A percentile compares a stretch with the other conserved stretches of the same genome.
These are phyloP conservation scores for Pseudogymnoascus sp. DNA, from an alignment of 2,329 filamentous ascomycete species.

Conservation along the genomic window DNA sequence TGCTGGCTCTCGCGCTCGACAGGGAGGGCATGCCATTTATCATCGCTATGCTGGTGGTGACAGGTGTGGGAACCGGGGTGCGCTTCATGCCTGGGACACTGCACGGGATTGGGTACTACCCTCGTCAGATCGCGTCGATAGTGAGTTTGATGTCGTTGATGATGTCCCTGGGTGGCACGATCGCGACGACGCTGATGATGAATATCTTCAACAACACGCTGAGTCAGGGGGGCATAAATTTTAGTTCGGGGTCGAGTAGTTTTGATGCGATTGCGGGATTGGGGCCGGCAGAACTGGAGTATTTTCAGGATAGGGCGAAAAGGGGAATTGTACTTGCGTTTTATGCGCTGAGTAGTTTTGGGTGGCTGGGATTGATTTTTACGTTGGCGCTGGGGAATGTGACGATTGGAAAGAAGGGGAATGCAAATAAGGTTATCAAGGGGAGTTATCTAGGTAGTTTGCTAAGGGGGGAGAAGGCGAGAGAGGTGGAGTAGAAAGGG, in stretches of 20 bases:
- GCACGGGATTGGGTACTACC: conserved; percentile 56
- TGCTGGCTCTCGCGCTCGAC: conserved; percentile 50
- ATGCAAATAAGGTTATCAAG: conserved; percentile 10
- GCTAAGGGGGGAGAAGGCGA: background rate
- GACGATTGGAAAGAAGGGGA: conserved; percentile 34
- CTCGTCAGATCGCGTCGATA: conserved; percentile 46
- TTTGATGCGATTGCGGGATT: conserved; percentile 31
- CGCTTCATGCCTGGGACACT: conserved; percentile 54
- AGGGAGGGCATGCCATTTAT: conserved; percentile 40
- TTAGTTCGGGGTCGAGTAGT: conserved; percentile 26
- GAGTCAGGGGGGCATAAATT: conserved; percentile 19
- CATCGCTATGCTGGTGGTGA: conserved; percentile 58
- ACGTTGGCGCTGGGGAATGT: conserved; percentile 42
- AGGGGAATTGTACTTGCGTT: conserved; percentile 59
- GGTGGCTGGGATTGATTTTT: conserved; percentile 39
- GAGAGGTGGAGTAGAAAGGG: background rate
- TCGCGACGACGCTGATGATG: conserved; percentile 59
- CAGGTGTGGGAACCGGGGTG: conserved; percentile 53
- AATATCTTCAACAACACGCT: conserved; percentile 56
- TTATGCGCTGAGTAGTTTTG: conserved; percentile 51
- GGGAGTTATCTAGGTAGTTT: background rate
- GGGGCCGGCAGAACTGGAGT: conserved; percentile 28
- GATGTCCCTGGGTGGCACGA: conserved; percentile 53
- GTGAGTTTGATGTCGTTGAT: conserved; percentile 52
- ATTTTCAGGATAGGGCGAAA: conserved; percentile 37